Evolutionary conservation across 768 basidiomycete genomes (phyloP).

Genomic region (Phylloporus sp.): DNA sequence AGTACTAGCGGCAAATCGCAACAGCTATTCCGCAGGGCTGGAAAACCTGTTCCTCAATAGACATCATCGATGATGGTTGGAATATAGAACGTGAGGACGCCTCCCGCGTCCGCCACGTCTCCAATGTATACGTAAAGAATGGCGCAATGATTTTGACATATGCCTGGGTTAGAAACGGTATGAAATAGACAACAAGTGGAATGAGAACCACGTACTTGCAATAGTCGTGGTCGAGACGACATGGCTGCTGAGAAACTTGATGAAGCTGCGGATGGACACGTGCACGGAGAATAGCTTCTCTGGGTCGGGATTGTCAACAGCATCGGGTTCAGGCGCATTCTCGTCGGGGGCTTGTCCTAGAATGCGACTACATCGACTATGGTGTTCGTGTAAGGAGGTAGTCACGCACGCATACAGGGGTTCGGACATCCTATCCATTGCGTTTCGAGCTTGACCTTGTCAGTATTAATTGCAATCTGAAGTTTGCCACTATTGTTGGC

Average conservation of each 20-base stretch:
- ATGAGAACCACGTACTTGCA: constrained; percentile 60
- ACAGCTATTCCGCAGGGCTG: neutral
- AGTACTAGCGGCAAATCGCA: neutral
- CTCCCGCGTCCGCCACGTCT: constrained; percentile 70
- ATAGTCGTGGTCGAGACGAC: constrained; percentile 80
- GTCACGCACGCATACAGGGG: constrained; percentile 45
- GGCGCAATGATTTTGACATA: constrained; percentile 78
- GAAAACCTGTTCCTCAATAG: constrained; percentile 13
- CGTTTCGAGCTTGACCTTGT: constrained; percentile 72
- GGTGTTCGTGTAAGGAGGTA: neutral
- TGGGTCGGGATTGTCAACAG: constrained; percentile 44
- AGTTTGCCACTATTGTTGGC: constrained; percentile 62
- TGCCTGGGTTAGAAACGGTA: constrained; percentile 40
- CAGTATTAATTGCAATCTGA: constrained; percentile 53
- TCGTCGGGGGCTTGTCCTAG: constrained; percentile 27
- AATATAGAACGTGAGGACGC: constrained; percentile 84
- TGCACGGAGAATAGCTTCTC: constrained; percentile 58
- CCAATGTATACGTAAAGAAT: constrained; percentile 90
- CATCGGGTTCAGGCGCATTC: constrained; percentile 31
- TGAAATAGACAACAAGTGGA: neutral
- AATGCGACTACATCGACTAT: neutral
- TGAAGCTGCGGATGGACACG: constrained; percentile 67
- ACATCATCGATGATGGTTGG: constrained; percentile 68
- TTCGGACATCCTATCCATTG: constrained; percentile 73
- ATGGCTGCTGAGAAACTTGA: constrained; percentile 78